phyloP scores from a whole-genome alignment of 495 filamentous ascomycete genomes.

The Beverwykella pulmonaria region DNA sequence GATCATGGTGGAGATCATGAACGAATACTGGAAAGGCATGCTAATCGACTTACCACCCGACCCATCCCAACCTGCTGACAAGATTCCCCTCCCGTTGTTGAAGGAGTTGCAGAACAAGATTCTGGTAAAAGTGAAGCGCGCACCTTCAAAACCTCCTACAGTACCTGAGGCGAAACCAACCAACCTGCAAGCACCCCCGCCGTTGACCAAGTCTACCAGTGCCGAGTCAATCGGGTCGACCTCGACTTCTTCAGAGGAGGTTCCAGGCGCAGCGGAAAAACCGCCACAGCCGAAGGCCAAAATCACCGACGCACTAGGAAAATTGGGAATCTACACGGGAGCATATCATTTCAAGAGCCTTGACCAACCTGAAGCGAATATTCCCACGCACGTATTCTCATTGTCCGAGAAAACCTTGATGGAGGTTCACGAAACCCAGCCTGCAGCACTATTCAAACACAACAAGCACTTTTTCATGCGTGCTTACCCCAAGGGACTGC shows the following conservation, averaged over 20 bases:
- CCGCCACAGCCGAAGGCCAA: slow-evolving; percentile 57
- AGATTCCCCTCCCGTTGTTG: slow-evolving; percentile 64
- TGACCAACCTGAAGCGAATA: slow-evolving; percentile 63
- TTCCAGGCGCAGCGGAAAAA: slow-evolving; percentile 45
- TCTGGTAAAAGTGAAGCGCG: slow-evolving; percentile 86
- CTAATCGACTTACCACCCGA: slow-evolving; percentile 61
- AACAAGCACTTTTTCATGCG: slow-evolving; percentile 83
- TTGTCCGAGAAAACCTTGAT: slow-evolving; percentile 78
- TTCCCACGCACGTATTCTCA: slow-evolving; percentile 85
- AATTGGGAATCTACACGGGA: slow-evolving; percentile 79
- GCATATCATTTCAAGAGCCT: slow-evolving; percentile 77
- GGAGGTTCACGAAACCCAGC: slow-evolving; percentile 65
- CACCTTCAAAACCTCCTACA: slow-evolving; percentile 50
- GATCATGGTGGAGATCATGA: slow-evolving; percentile 87
- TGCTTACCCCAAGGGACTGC: slow-evolving; percentile 80
- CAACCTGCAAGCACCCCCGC: slow-evolving; percentile 22
- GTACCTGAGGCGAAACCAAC: slow-evolving; percentile 29
- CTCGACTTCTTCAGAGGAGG: slow-evolving; percentile 13
- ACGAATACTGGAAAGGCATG: slow-evolving; percentile 69
- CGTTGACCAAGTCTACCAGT: not conserved
- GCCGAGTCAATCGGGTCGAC: slow-evolving; percentile 13
- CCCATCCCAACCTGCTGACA: slow-evolving; percentile 48
- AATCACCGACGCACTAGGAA: slow-evolving; percentile 71
- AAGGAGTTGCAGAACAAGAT: slow-evolving; percentile 73
- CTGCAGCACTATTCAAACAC: slow-evolving; percentile 70